Conservation (phyloP, 176 grass and related monocot species). For the Carex littledalei region DNA sequence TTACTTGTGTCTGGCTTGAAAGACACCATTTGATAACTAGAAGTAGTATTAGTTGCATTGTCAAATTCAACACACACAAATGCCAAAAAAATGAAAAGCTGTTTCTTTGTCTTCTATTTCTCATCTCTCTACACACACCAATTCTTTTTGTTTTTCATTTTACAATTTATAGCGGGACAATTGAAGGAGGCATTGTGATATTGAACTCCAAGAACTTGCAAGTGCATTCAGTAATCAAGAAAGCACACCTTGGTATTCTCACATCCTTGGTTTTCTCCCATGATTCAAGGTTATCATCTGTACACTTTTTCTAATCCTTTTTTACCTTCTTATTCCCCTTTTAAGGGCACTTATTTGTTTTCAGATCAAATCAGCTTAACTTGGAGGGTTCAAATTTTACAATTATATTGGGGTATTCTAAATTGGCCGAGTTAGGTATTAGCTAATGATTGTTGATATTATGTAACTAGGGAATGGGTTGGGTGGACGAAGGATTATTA, state of each 20-base stretch:
- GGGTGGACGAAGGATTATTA: neutral
- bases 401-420: neutral
- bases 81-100: neutral
- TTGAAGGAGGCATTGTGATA: slow-evolving; percentile 62
- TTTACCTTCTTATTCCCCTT: neutral
- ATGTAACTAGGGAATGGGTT: neutral
- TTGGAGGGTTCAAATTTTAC: neutral
- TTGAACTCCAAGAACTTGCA: slow-evolving; percentile 49
- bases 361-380: neutral
- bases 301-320: slow-evolving; percentile 15
- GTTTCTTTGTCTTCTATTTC: neutral
- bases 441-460: neutral
- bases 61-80: neutral
- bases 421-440: neutral
- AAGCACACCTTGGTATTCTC: slow-evolving; percentile 83
- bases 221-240: slow-evolving; percentile 60
- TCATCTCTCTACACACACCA: neutral
- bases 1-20: neutral
- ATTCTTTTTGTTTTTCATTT: slow-evolving; percentile 22
- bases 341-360: neutral
- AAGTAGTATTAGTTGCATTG: neutral
- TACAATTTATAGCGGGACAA: slow-evolving; percentile 51
- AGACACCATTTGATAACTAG: neutral
- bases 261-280: slow-evolving; percentile 63
- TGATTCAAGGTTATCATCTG: slow-evolving; percentile 60